Evolutionary conservation across 345 rosid genomes (phyloP).

Genomic region (Barbarea vulgaris): DNA sequence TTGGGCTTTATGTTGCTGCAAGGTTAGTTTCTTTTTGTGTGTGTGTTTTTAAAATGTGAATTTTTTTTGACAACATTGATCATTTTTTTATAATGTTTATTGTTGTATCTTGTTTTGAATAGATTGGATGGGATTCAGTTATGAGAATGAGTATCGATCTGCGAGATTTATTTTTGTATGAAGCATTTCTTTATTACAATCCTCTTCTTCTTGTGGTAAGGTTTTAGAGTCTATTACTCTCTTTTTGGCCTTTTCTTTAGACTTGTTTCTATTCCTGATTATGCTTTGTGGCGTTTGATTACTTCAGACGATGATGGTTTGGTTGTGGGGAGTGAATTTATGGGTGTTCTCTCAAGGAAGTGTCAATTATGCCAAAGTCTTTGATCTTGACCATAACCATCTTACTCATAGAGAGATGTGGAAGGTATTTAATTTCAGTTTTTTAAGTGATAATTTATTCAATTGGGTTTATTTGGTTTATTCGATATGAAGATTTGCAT

Average conservation of each 20-base stretch:
- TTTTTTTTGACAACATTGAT: not conserved
- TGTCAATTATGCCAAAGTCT: slow-evolving; percentile 80
- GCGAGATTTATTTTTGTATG: slow-evolving; percentile 81
- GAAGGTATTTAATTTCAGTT: slow-evolving; percentile 61
- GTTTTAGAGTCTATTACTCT: slow-evolving; percentile 14
- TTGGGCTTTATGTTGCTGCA: slow-evolving; percentile 91
- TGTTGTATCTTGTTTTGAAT: not conserved
- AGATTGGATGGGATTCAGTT: slow-evolving; percentile 98
- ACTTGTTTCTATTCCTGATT: slow-evolving; percentile 5
- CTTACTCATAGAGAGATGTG: slow-evolving; percentile 91
- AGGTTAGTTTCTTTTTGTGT: slow-evolving; percentile 53
- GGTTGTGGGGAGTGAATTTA: slow-evolving; percentile 96
- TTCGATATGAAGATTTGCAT: not conserved
- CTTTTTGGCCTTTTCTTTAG: not conserved
- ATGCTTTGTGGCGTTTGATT: not conserved
- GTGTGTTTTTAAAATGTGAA: not conserved
- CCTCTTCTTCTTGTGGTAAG: slow-evolving; percentile 97
- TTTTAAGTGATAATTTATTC: not conserved
- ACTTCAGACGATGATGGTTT: slow-evolving; percentile 81
- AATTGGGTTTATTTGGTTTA: not conserved
- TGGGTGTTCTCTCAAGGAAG: slow-evolving; percentile 89
- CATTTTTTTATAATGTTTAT: not conserved
- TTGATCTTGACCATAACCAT: slow-evolving; percentile 89
- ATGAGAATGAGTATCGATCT: slow-evolving; percentile 91
- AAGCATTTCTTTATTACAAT: slow-evolving; percentile 90